phyloP scores from a whole-genome alignment of 129 eudicot species.

The Centella asiatica region DNA sequence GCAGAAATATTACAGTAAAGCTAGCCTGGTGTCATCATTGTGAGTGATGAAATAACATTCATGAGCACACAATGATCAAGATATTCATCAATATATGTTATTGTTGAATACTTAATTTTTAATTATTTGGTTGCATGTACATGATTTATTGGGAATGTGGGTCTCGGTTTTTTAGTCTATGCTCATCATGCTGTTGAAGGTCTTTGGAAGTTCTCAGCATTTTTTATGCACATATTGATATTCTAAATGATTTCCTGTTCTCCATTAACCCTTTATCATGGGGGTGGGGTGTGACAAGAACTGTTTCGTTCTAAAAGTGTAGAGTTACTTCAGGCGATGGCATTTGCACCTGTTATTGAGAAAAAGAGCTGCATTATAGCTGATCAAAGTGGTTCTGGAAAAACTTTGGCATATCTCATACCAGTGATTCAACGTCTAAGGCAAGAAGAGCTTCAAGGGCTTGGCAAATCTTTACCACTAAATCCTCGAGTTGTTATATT shows the following conservation, averaged over 20 bases:
- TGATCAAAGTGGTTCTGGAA: slow-evolving; percentile 99
- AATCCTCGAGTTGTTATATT: slow-evolving; percentile 79
- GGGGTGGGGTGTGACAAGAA: too few relatives aligned
- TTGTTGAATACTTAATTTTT: neutral
- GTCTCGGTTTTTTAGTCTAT: too few relatives aligned
- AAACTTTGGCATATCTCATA: slow-evolving; percentile 87
- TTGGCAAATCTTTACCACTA: slow-evolving; percentile 56
- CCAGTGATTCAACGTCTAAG: slow-evolving; percentile 79
- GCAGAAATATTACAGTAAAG: neutral
- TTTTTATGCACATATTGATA: too few relatives aligned
- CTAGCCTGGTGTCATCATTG: neutral
- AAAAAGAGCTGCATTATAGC: slow-evolving; percentile 89
- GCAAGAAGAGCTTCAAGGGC: slow-evolving; percentile 89
- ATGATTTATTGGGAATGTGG: too few relatives aligned
- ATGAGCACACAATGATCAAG: too few relatives aligned
- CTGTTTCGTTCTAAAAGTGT: neutral
- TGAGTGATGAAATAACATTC: too few relatives aligned
- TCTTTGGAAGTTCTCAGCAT: too few relatives aligned
- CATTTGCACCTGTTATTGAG: slow-evolving; percentile 56
- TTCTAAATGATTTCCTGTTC: too few relatives aligned
- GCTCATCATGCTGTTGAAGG: too few relatives aligned
- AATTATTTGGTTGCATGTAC: too few relatives aligned
- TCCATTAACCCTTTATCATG: neutral
- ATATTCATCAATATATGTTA: too few relatives aligned
- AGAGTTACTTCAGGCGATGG: slow-evolving; percentile 63